Conservation (phyloP, 2,329 filamentous ascomycete genomes). For the Helminthosporium solani region DNA sequence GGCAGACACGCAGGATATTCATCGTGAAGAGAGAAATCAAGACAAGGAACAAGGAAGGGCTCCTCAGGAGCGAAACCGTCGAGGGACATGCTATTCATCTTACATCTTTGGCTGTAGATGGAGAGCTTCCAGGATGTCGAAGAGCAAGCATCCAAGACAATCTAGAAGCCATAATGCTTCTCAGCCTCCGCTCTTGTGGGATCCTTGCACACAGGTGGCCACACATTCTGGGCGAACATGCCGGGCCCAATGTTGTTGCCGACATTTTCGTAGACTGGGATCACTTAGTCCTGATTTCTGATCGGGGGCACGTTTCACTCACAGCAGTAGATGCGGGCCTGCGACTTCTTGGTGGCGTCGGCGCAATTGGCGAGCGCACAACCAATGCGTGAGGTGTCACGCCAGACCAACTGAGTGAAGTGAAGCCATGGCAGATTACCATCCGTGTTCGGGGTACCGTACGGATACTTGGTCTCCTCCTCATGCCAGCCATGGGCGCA, state of each 20-base stretch:
- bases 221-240: constrained; percentile 35
- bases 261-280: constrained; percentile 32
- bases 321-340: constrained; percentile 41
- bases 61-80: not conserved
- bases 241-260: constrained; percentile 37
- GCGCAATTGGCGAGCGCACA: constrained; percentile 36
- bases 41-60: too few species aligned
- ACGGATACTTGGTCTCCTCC: constrained; percentile 39
- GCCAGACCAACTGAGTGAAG: constrained; percentile 45
- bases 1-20: too few species aligned
- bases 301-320: constrained; percentile 17
- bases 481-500: constrained; percentile 40
- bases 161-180: not conserved
- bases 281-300: too few species aligned
- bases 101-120: not conserved
- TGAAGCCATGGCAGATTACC: constrained; percentile 24
- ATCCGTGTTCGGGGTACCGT: constrained; percentile 22
- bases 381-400: constrained; percentile 36
- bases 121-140: not conserved
- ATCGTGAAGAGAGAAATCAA: too few species aligned
- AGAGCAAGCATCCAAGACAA: not conserved
- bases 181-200: constrained; percentile 18
- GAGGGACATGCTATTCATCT: not conserved
- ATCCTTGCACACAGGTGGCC: constrained; percentile 30
- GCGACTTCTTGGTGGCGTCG: constrained; percentile 14